Percentiles rank a stretch among this genome's conserved stretches.
Evolutionary conservation across 2,329 filamentous ascomycete species (phyloP).

Genomic region (Chaetoscypha palmicola): DNA sequence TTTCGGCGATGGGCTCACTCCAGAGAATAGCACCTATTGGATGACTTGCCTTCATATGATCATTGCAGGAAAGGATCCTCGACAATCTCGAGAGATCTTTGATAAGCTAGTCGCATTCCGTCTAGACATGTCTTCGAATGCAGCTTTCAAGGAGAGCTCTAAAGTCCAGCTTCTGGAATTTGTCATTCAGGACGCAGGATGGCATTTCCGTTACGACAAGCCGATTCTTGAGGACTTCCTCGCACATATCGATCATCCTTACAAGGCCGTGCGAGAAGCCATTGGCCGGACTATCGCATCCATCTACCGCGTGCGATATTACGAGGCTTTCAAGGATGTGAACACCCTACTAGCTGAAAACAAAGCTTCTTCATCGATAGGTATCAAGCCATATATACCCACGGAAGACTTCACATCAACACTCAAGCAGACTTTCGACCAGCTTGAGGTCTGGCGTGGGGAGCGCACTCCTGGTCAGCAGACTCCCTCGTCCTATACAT

Average conservation of each 20-base stretch:
- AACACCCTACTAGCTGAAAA: slow-evolving; percentile 68
- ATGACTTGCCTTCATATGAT: slow-evolving; percentile 86
- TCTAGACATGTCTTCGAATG: slow-evolving; percentile 89
- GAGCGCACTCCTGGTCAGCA: slow-evolving; percentile 83
- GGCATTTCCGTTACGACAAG: slow-evolving; percentile 90
- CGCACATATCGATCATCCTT: slow-evolving; percentile 88
- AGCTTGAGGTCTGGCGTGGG: slow-evolving; percentile 80
- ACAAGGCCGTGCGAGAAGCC: slow-evolving; percentile 92
- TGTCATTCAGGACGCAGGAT: slow-evolving; percentile 78
- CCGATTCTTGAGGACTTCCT: slow-evolving; percentile 87
- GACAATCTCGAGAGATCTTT: slow-evolving; percentile 78
- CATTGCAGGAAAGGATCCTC: slow-evolving; percentile 81
- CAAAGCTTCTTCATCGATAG: slow-evolving; percentile 72
- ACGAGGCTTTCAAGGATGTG: slow-evolving; percentile 86
- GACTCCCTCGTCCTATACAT: slow-evolving; percentile 89
- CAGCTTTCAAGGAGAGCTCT: slow-evolving; percentile 96
- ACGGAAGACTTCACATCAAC: slow-evolving; percentile 65
- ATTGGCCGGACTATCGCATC: slow-evolving; percentile 85
- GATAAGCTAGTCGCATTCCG: slow-evolving; percentile 78
- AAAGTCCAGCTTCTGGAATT: slow-evolving; percentile 91
- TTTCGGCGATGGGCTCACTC: slow-evolving; percentile 85
- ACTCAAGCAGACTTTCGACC: slow-evolving; percentile 67
- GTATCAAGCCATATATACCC: slow-evolving; percentile 75
- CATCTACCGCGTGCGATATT: slow-evolving; percentile 85
- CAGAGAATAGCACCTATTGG: slow-evolving; percentile 94